Conservation (phyloP, 345 rosid species). For the Salix brachista region DNA sequence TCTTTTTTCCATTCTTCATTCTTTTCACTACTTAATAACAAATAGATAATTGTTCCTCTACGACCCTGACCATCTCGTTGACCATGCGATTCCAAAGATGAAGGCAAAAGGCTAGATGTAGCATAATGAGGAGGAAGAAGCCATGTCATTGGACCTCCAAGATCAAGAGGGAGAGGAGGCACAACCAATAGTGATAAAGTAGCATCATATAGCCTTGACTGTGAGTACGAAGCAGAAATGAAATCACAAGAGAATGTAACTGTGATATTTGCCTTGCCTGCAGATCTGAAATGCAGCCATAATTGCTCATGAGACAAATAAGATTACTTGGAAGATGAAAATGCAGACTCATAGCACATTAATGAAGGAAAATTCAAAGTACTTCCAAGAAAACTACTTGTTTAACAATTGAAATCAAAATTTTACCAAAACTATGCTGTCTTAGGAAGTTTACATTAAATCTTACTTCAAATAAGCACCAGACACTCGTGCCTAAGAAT, state of each 20-base stretch:
- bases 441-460: too few relatives aligned
- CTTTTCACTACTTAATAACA: slow-evolving; percentile 53
- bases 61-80: slow-evolving; percentile 53
- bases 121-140: slow-evolving; percentile 78
- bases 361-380: slow-evolving; percentile 12
- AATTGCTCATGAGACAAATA: slow-evolving; percentile 23
- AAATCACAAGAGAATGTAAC: slow-evolving; percentile 83
- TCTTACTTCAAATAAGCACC: too few relatives aligned
- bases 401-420: neutral
- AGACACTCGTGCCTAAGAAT: too few relatives aligned
- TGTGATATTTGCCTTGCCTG: slow-evolving; percentile 64
- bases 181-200: slow-evolving; percentile 56
- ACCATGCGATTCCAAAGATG: slow-evolving; percentile 42
- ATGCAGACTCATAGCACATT: slow-evolving; percentile 4
- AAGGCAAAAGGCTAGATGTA: slow-evolving; percentile 65
- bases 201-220: slow-evolving; percentile 64
- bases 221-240: slow-evolving; percentile 51
- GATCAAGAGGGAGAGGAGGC: slow-evolving; percentile 83
- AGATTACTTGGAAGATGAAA: neutral
- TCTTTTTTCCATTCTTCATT: slow-evolving; percentile 40
- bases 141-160: slow-evolving; percentile 84
- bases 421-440: too few relatives aligned
- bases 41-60: slow-evolving; percentile 59
- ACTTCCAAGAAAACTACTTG: neutral
- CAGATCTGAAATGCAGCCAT: slow-evolving; percentile 50